Conservation (phyloP, 352 stramenopile species). For the Lagenidium giganteum region DNA sequence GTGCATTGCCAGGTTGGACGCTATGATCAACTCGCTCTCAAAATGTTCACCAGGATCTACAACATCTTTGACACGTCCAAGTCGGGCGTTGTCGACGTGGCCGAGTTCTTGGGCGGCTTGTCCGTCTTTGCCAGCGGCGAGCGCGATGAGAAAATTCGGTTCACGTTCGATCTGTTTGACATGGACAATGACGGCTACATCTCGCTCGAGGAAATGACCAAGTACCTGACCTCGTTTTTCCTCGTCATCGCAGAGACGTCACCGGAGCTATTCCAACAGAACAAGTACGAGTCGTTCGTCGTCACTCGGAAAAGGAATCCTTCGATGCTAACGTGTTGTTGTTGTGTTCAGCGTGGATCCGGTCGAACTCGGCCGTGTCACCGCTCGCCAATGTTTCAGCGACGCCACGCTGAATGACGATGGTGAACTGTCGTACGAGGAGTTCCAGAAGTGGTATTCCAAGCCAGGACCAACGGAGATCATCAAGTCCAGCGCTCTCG, state of each 20-base stretch:
- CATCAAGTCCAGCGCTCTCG: too few species aligned
- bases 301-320: too few species aligned
- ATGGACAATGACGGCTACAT: slow-evolving; percentile 81
- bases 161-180: slow-evolving; percentile 87
- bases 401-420: slow-evolving; percentile 58
- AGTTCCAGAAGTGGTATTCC: slow-evolving; percentile 77
- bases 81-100: slow-evolving; percentile 67
- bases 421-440: slow-evolving; percentile 69
- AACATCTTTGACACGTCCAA: slow-evolving; percentile 65
- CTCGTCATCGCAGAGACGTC: slow-evolving; percentile 68
- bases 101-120: slow-evolving; percentile 75
- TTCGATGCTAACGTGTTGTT: background rate
- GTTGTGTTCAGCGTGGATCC: slow-evolving; percentile 42
- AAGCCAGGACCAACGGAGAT: slow-evolving; percentile 49
- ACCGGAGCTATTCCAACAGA: slow-evolving; percentile 64
- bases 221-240: slow-evolving; percentile 83
- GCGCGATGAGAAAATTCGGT: slow-evolving; percentile 77
- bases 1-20: slow-evolving; percentile 21
- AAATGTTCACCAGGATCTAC: slow-evolving; percentile 80
- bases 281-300: slow-evolving; percentile 32
- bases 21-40: slow-evolving; percentile 60
- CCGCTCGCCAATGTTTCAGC: slow-evolving; percentile 67
- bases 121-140: slow-evolving; percentile 80
- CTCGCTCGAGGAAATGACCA: slow-evolving; percentile 79
- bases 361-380: slow-evolving; percentile 58